Evolutionary conservation across 148 eudicot genomes (phyloP).

Genomic region (Silene conica): DNA sequence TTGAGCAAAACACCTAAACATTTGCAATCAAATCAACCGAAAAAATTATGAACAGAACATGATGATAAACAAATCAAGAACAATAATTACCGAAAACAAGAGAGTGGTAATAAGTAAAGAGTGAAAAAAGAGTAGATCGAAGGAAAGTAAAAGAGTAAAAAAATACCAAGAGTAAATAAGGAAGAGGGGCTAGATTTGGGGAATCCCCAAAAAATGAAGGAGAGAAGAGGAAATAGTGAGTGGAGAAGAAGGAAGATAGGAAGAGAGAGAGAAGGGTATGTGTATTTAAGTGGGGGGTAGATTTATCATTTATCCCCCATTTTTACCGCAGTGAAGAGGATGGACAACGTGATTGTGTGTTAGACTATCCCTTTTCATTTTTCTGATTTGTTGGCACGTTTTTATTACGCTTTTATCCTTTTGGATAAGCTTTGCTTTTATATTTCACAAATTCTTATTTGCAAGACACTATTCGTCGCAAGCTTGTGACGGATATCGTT

Average conservation of each 20-base stretch:
- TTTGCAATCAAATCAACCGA: not conserved
- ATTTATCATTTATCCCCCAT: constrained; percentile 35
- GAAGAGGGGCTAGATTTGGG: constrained; percentile 40
- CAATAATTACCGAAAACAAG: not conserved
- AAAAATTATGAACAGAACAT: not conserved
- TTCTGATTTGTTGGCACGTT: not conserved
- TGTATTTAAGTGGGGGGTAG: not conserved
- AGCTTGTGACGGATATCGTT: too few species aligned
- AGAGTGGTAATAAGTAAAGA: not conserved
- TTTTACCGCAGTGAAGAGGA: constrained; percentile 26
- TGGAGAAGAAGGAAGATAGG: constrained; percentile 11
- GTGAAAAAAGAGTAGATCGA: constrained; percentile 15
- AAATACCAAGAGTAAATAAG: constrained; percentile 3
- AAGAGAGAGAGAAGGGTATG: constrained; percentile 13
- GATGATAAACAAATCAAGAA: not conserved
- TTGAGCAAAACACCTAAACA: not conserved
- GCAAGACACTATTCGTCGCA: too few species aligned
- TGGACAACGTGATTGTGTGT: constrained; percentile 33
- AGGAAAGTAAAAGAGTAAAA: not conserved
- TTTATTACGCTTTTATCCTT: not conserved
- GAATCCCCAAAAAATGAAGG: constrained; percentile 37
- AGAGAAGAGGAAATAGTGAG: not conserved
- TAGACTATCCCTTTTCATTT: not conserved
- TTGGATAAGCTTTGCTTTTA: not conserved
- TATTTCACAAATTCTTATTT: too few species aligned